Base-by-base conservation (phyloP, 2,329 filamentous ascomycete genomes). In the Trichoderma guizhouense region DNA sequence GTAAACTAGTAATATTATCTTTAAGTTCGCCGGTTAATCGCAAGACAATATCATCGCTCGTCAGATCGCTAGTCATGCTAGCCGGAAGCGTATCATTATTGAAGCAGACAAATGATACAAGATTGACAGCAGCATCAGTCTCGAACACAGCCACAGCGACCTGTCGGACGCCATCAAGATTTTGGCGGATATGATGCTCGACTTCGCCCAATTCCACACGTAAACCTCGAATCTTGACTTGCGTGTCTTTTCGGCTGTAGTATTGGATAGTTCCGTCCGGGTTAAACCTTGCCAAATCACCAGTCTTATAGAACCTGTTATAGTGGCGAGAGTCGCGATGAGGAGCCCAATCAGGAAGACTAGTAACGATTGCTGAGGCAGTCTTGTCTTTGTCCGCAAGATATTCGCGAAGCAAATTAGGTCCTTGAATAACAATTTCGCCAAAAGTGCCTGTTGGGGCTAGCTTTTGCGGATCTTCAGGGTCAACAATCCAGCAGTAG, bases 401-500 rank as follows among this genome's bases (percentile, higher is more conserved):
- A 53, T 72, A 72, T 63, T 65, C 71, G 28, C 71, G 71, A 43
- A 72, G 61, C 5, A 72, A 15, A 11, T 63, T 72, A 15, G 71
- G 71, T 2, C 71, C 71, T 47, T 72, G 71, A 14, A 72, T 70
- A 11, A 71, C 71, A 39, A 72, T 28, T 15, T 72, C 71, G 8
- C 71, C 71, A 43, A 71, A 43, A 21, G 57, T 64, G 5, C 71
- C 71, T 8, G 24, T 72, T 3, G 71, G 71, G 24, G 67, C 67
- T 18, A 72, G 6, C 7, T 53, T 63, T 5, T 70, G 58, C 11
- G 60, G 34, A 57, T 72, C 24, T 18, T 72, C 53, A 6, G 71
- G 51, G 11, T 72, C 71, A n/a, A 72, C 71, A 43, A 72, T 70
- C 71, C 71, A 72, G 51, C 71, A 72, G 67, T 63, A 53, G 6